Percentiles rank a stretch among this genome's conserved stretches.
phyloP scores from a whole-genome alignment of 805 yeast species.

The Candida rishiriensis region DNA sequence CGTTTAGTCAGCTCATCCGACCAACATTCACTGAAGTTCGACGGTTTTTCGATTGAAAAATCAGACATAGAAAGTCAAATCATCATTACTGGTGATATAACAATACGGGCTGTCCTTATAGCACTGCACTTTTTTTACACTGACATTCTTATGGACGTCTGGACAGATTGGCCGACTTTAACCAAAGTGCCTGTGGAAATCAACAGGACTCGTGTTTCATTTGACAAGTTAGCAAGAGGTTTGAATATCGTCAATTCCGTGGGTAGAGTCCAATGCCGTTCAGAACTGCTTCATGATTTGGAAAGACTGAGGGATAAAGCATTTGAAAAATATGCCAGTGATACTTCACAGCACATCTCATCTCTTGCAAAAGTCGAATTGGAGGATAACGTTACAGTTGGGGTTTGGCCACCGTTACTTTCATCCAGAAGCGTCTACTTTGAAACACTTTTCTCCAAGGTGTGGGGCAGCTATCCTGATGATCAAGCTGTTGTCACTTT shows the following conservation, averaged over 20 bases:
- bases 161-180: conserved; percentile 35
- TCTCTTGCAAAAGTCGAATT: conserved; percentile 43
- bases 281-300: conserved; percentile 16
- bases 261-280: conserved; percentile 23
- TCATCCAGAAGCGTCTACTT: conserved; percentile 58
- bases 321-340: background rate
- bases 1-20: too few relatives aligned
- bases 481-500: conserved; percentile 24
- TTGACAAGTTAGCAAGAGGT: conserved; percentile 22
- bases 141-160: conserved; percentile 38
- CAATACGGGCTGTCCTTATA: conserved; percentile 31
- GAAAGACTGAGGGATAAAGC: conserved; percentile 6
- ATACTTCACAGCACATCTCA: background rate
- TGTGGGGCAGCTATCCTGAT: conserved; percentile 42
- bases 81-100: conserved; percentile 21
- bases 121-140: conserved; percentile 48
- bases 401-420: conserved; percentile 51
- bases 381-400: conserved; percentile 38
- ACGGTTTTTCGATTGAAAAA: conserved; percentile 4
- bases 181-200: conserved; percentile 29
- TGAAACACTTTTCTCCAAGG: conserved; percentile 46
- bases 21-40: background rate
- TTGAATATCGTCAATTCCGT: conserved; percentile 25
- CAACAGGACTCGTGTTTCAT: conserved; percentile 27
- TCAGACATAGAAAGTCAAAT: conserved; percentile 1